Evolutionary conservation across 495 filamentous ascomycete genomes (phyloP), one percentile per base, ranked within the genome.

Genomic region (Neurospora sp.): DNA sequence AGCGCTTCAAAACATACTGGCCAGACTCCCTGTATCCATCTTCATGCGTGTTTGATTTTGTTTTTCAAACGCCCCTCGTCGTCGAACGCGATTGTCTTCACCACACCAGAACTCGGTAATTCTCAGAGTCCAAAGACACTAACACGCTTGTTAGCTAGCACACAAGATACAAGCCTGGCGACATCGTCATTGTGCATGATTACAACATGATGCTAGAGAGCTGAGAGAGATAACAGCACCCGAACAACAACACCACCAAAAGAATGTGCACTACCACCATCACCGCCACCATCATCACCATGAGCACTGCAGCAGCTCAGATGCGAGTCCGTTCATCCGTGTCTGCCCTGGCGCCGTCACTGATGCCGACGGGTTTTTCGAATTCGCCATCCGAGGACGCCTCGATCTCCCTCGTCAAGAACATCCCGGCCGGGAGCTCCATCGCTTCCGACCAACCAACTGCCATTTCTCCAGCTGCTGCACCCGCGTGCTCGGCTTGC

Each of bases 121-220:
- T 20, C 20, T 12, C 1, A 12, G 20, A 54, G 20, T 12, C 5
- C 20, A 27, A 54, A 62, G 3, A 16, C 3, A 16, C 54, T 62
- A 31, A 62, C 14, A 14, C 27, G 3, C 20, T 16, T 41, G 40
- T 41, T 11, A 41, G 12, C 5, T 41, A 41, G 5, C 40, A 41
- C 40, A 96, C 78, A 89, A 91, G 72, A 96, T 98, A 97, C 84
- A 91, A 92, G 80, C 93, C 93, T 6, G 95, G 95, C 12, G 95
- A 98, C 77, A 91, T 97, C 71, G 89, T 97, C 70, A 89, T 94
- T 83, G 89, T 98, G 69, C 95, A 98, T 80, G 95, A 98, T 81
- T 97, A 95, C 81, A 92, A 97, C 76, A 87, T 98, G 2, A 88
- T 97, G 72, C 87, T 98, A 6, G 40, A 41, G 40, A 31, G 31